Evolutionary conservation across 2,329 filamentous ascomycete genomes (phyloP).

Genomic region (Juglanconis juglandina): DNA sequence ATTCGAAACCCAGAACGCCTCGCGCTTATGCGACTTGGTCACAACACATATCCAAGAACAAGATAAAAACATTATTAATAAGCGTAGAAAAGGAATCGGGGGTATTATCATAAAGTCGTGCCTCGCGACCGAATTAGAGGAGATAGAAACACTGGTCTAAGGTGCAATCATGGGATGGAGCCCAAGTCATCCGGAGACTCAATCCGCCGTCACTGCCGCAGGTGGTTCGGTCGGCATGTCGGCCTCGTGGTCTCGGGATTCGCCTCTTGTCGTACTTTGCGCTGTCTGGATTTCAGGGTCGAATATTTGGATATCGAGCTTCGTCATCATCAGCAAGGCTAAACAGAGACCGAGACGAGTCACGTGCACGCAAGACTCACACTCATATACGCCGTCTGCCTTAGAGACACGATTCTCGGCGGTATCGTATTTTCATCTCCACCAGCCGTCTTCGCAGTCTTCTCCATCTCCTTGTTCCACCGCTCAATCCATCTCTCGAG

Average conservation of each 20-base stretch:
- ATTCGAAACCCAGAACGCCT: constrained; percentile 11
- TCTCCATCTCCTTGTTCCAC: constrained; percentile 76
- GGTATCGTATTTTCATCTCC: constrained; percentile 48
- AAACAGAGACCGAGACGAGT: neutral
- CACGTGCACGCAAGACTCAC: constrained; percentile 43
- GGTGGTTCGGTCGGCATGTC: constrained; percentile 10
- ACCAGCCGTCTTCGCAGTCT: constrained; percentile 43
- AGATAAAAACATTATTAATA: neutral
- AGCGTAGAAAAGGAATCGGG: neutral
- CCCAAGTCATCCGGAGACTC: constrained; percentile 2
- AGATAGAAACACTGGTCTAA: constrained; percentile 1
- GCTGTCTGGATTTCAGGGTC: constrained; percentile 67
- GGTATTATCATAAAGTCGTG: constrained; percentile 19
- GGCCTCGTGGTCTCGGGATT: constrained; percentile 11
- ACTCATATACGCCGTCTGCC: constrained; percentile 84
- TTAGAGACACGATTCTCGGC: constrained; percentile 73
- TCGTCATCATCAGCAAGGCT: constrained; percentile 23
- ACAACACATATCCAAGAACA: neutral
- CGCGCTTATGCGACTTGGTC: constrained; percentile 15
- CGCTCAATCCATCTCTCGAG: constrained; percentile 80
- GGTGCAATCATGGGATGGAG: neutral
- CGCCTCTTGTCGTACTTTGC: constrained; percentile 35
- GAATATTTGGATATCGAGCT: constrained; percentile 79
- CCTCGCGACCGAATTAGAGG: constrained; percentile 10
- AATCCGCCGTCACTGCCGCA: constrained; percentile 7